These are phyloP conservation scores for Gynochthodes officinalis DNA, from an alignment of 257 asterid genomes.

Conservation along the genomic window DNA sequence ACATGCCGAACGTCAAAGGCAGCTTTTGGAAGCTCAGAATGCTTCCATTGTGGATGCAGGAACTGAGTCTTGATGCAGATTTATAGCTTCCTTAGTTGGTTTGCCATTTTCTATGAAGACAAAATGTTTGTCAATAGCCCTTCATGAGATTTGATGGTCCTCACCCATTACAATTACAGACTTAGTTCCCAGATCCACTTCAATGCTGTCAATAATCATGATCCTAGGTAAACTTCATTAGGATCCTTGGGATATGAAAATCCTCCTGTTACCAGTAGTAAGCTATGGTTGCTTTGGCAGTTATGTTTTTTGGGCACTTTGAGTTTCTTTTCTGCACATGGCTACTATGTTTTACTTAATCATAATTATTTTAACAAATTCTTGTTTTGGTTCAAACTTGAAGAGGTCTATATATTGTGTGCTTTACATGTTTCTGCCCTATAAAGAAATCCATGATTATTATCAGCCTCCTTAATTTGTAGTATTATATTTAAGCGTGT, in stretches of 20 bases:
- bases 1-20: conserved; percentile 81
- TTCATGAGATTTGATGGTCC: background rate
- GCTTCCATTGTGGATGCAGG: conserved; percentile 29
- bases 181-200: background rate
- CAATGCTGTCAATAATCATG: background rate
- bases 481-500: too few species aligned
- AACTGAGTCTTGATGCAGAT: conserved; percentile 38
- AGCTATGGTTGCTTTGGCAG: too few species aligned
- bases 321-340: background rate
- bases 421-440: too few species aligned
- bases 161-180: background rate
- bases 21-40: conserved; percentile 72
- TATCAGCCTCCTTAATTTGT: too few species aligned
- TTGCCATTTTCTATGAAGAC: background rate
- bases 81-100: background rate
- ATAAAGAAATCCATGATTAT: too few species aligned
- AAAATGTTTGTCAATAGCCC: background rate
- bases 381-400: too few species aligned
- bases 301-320: too few species aligned
- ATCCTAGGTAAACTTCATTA: background rate
- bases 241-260: background rate
- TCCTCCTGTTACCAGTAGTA: background rate
- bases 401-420: too few species aligned
- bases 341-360: background rate
- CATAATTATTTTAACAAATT: background rate